Conservation (phyloP, 1,139 yeast species). For the Lodderomyces elongisporus region DNA sequence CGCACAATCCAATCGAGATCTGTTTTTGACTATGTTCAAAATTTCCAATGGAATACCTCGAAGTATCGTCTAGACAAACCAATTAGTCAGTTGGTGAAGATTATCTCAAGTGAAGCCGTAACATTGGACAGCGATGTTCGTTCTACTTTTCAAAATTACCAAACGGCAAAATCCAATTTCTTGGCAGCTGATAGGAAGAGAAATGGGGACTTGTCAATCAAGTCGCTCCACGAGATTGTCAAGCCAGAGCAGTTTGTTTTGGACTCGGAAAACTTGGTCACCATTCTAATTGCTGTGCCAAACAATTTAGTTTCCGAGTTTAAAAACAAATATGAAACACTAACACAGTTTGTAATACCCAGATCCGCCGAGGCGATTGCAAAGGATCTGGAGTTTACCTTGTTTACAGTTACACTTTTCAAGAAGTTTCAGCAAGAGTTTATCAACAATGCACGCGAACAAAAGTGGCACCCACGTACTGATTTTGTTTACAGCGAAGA, state of each 20-base stretch:
- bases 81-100: constrained; percentile 65
- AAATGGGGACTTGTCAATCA: constrained; percentile 88
- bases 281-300: constrained; percentile 85
- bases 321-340: constrained; percentile 65
- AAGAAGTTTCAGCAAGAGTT: constrained; percentile 74
- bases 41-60: constrained; percentile 81
- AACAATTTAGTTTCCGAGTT: constrained; percentile 56
- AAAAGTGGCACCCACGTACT: constrained; percentile 81
- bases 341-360: constrained; percentile 82
- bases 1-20: constrained; percentile 40
- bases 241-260: constrained; percentile 78
- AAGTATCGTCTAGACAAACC: constrained; percentile 84
- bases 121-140: constrained; percentile 82
- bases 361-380: constrained; percentile 72
- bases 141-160: constrained; percentile 63
- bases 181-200: constrained; percentile 88
- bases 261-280: constrained; percentile 79
- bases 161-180: constrained; percentile 75
- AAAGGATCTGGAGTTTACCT: constrained; percentile 65
- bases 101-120: constrained; percentile 71
- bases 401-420: constrained; percentile 80
- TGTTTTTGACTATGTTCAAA: constrained; percentile 60
- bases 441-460: constrained; percentile 68
- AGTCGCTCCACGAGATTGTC: constrained; percentile 86
- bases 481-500: constrained; percentile 88